A percentile compares a stretch with the other conserved stretches of the same genome.
Conservation (phyloP, 768 basidiomycete genomes). For the Candolleomyces efflorescens region DNA sequence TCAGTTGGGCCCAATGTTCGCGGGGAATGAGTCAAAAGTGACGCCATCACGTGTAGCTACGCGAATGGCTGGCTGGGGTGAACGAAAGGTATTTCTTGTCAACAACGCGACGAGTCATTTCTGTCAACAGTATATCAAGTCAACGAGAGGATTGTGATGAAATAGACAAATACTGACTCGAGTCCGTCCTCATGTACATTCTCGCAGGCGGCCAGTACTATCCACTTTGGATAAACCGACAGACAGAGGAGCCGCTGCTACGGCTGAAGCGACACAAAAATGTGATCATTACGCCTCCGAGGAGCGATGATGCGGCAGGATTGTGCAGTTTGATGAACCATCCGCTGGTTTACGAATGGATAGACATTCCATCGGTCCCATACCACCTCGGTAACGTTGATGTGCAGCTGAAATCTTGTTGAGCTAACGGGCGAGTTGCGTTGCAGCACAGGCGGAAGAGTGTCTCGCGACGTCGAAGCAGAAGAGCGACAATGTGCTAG, state of each 20-base stretch:
- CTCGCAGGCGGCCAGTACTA: conserved; percentile 7
- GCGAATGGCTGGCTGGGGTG: background rate
- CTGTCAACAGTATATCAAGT: background rate
- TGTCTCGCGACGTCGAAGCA: conserved; percentile 20
- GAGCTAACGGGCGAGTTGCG: background rate
- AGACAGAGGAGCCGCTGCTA: conserved; percentile 50
- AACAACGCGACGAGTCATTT: background rate
- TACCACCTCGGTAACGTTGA: conserved; percentile 32
- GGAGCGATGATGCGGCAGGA: conserved; percentile 35
- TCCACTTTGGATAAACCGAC: conserved; percentile 37
- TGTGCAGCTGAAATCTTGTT: background rate
- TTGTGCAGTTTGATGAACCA: conserved; percentile 43
- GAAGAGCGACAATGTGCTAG: conserved; percentile 22
- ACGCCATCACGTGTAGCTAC: background rate
- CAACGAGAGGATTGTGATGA: background rate
- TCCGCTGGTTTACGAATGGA: conserved; percentile 34
- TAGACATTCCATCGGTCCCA: conserved; percentile 46
- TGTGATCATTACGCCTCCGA: conserved; percentile 54
- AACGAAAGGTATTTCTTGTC: background rate
- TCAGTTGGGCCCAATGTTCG: no score
- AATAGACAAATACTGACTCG: background rate
- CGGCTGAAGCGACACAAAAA: conserved; percentile 45
- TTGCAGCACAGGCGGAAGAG: conserved; percentile 22
- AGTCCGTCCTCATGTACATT: background rate
- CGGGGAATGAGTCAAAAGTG: background rate